Evolutionary conservation across 192 early-diverging fungal species (phyloP).

Genomic region (Mortierella claussenii): DNA sequence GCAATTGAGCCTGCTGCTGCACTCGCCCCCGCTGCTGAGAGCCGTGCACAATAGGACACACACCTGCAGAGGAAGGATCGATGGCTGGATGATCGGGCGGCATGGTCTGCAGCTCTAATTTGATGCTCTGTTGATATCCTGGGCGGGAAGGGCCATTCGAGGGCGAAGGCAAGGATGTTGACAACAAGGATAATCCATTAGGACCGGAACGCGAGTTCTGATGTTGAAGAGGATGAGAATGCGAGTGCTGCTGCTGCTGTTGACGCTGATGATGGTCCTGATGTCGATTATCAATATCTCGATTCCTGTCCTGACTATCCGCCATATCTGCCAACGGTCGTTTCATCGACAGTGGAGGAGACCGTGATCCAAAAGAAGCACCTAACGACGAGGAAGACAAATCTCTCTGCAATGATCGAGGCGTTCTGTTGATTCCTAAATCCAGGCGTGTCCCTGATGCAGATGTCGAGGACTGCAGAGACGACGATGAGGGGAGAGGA

Average conservation of each 20-base stretch:
- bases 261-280: conserved; percentile 35
- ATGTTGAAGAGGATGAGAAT: too few species aligned
- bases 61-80: conserved; percentile 31
- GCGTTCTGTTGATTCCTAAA: neutral
- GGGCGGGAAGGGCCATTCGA: neutral
- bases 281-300: conserved; percentile 49
- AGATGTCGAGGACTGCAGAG: conserved; percentile 9
- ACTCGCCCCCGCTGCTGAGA: conserved; percentile 30
- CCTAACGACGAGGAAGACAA: conserved; percentile 44
- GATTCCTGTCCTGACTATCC: conserved; percentile 44
- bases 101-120: conserved; percentile 40
- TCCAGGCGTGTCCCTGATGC: conserved; percentile 7
- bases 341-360: conserved; percentile 42
- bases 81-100: conserved; percentile 48
- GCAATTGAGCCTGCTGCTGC: conserved; percentile 15
- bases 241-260: neutral
- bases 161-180: neutral
- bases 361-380: conserved; percentile 41
- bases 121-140: conserved; percentile 14
- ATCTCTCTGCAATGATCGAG: conserved; percentile 32
- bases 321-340: conserved; percentile 48
- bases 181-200: neutral
- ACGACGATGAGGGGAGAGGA: conserved; percentile 26
- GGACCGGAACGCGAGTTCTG: conserved; percentile 4
- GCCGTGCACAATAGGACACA: conserved; percentile 50